Percentiles rank a stretch among this genome's conserved stretches.
These are phyloP conservation scores for Cercospora citrullina DNA, from an alignment of 2,329 filamentous ascomycete genomes.

Conservation along the genomic window DNA sequence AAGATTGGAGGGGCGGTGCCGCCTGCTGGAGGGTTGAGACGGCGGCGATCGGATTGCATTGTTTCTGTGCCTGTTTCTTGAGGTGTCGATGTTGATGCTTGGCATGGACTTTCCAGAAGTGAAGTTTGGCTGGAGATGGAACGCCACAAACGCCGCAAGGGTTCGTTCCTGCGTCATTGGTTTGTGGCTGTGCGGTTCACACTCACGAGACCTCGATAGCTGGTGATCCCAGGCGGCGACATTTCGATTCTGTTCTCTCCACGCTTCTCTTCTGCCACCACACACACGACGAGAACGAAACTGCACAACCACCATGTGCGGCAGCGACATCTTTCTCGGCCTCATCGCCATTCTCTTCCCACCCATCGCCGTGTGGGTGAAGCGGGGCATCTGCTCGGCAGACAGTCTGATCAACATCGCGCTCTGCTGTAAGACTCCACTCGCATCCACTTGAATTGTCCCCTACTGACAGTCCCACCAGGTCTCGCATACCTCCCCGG, in stretches of 20 bases:
- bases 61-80: constrained; percentile 1
- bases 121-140: constrained; percentile 1
- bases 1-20: constrained; percentile 75
- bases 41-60: constrained; percentile 71
- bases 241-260: constrained; percentile 9
- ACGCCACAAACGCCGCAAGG: background rate
- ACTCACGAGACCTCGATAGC: constrained; percentile 9
- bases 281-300: background rate
- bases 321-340: constrained; percentile 61
- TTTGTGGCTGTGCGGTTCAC: constrained; percentile 1
- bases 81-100: constrained; percentile 15
- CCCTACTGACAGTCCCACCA: constrained; percentile 16
- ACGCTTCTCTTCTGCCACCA: background rate
- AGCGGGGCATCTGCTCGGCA: constrained; percentile 85
- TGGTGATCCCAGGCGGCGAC: constrained; percentile 18
- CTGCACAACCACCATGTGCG: constrained; percentile 52
- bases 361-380: constrained; percentile 79
- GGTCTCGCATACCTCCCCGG: constrained; percentile 65
- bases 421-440: constrained; percentile 58
- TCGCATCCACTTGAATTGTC: background rate
- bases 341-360: constrained; percentile 63
- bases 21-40: constrained; percentile 83
- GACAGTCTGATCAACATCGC: constrained; percentile 95
- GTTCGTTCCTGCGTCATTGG: background rate
- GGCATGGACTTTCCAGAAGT: constrained; percentile 16